Conservation (phyloP, 176 grass and related monocot genomes). For the Triticum timopheevii region DNA sequence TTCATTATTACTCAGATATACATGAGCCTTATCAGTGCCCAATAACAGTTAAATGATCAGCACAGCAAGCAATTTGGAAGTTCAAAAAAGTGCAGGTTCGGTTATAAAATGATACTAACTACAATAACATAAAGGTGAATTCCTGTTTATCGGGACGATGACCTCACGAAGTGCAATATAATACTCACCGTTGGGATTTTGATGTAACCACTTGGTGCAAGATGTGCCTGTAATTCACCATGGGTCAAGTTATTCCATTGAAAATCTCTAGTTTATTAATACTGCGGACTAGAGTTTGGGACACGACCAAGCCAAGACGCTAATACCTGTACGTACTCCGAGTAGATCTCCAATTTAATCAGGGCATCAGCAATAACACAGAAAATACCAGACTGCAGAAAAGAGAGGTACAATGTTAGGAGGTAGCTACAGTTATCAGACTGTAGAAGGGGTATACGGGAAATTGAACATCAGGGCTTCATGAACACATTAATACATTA, state of each 20-base stretch:
- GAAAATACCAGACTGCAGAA: slow-evolving; percentile 50
- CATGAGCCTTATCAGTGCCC: not conserved
- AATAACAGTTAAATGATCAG: not conserved
- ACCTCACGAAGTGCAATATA: not conserved
- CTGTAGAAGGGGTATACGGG: not conserved
- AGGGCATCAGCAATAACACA: slow-evolving; percentile 74
- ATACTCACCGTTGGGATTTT: slow-evolving; percentile 96
- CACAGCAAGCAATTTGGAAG: slow-evolving; percentile 18
- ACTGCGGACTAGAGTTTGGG: not conserved
- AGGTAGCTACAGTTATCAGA: not conserved
- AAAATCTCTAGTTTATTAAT: not conserved
- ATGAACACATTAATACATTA: not conserved
- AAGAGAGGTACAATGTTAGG: not conserved
- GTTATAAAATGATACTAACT: not conserved
- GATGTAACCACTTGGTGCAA: slow-evolving; percentile 90
- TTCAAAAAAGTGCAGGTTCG: not conserved
- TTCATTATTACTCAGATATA: not conserved
- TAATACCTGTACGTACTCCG: slow-evolving; percentile 83
- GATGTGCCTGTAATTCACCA: slow-evolving; percentile 75
- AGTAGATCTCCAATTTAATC: slow-evolving; percentile 88
- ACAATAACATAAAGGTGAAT: slow-evolving; percentile 1
- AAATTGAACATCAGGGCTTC: not conserved
- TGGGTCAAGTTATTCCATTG: slow-evolving; percentile 24
- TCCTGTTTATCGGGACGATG: not conserved
- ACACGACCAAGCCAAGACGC: slow-evolving; percentile 10